Evolutionary conservation across 371 early-diverging fungal species (phyloP), one percentile per base, ranked within the genome.

Genomic region (Aphelidium insulamus): DNA sequence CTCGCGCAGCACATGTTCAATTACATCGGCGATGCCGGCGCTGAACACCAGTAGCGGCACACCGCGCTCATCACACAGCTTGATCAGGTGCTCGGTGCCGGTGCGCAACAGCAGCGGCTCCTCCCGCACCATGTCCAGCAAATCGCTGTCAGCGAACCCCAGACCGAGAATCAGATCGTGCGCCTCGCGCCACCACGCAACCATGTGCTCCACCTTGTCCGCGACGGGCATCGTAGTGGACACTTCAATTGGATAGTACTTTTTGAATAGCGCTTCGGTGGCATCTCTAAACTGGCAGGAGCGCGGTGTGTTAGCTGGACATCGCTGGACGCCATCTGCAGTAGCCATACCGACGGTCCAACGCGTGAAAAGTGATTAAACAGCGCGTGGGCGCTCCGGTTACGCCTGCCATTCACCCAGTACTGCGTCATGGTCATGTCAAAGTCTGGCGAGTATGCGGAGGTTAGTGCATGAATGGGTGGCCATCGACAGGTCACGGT

Each of bases 361-460:
- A 75, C 43, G 9, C 42, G 41, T 3, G 49, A 44, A 33, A 56
- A 57, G 10, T 41, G 38, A 5, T 57, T 57, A 28, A 73, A 52
- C 8, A 73, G 48, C 10, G 62, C 61, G 39, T 77, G 78, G 18
- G 67, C 62, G 21, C 68, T 60, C 17, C 50, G 38, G 38, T 59
- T 64, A 18, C 72, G 64, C 9, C 43, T 35, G 16, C 59, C 57
- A 36, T 69, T 59, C 11, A 57, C 49, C 65, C 62, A 69, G 38
- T 61, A 63, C 44, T 53, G 50, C 20, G 74, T 71, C 47, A 79
- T 59, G 25, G 79, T 79, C 68, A 69, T 69, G 40, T 79, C 79
- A 42, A 74, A 78, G 46, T 78, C 79, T 56, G 34, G 14, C 25
- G 6, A 17, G 30, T n/a, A 21, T 22, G 11, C 25, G 11, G 15